phyloP scores from a whole-genome alignment of 805 yeast genomes.

The Ogataea philodendri region DNA sequence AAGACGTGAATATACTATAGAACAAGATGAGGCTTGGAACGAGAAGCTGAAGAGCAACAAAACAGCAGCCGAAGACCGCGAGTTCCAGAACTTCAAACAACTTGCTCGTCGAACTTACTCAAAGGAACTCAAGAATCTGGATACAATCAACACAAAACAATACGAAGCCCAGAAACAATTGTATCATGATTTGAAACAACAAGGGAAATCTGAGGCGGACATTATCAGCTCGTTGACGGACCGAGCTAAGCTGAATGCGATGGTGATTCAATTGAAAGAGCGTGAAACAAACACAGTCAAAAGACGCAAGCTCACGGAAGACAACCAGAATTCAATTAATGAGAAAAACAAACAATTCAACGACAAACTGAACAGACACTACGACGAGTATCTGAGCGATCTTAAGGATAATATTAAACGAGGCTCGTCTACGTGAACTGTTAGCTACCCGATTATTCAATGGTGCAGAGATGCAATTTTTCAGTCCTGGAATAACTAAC shows the following conservation, averaged over 20 bases:
- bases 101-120: constrained; percentile 61
- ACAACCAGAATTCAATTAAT: constrained; percentile 49
- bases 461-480: constrained; percentile 1
- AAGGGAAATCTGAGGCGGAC: constrained; percentile 28
- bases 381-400: constrained; percentile 36
- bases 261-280: constrained; percentile 36
- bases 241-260: constrained; percentile 29
- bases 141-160: constrained; percentile 34
- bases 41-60: constrained; percentile 34
- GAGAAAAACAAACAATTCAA: constrained; percentile 75
- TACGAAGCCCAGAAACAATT: constrained; percentile 40
- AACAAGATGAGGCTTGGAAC: constrained; percentile 66
- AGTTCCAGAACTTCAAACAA: constrained; percentile 48
- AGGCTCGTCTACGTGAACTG: constrained; percentile 18
- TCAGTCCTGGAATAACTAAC: no score
- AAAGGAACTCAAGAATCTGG: constrained; percentile 45
- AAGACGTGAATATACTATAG: constrained; percentile 58
- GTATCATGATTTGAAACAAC: constrained; percentile 20
- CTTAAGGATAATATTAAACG: constrained; percentile 25
- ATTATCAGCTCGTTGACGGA: constrained; percentile 36
- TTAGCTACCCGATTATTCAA: no score
- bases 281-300: constrained; percentile 37
- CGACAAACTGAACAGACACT: constrained; percentile 60
- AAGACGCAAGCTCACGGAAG: constrained; percentile 33
- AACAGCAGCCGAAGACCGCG: constrained; percentile 33